Evolutionary conservation across 805 yeast species (phyloP).

Genomic region (Clavispora phyllophila): DNA sequence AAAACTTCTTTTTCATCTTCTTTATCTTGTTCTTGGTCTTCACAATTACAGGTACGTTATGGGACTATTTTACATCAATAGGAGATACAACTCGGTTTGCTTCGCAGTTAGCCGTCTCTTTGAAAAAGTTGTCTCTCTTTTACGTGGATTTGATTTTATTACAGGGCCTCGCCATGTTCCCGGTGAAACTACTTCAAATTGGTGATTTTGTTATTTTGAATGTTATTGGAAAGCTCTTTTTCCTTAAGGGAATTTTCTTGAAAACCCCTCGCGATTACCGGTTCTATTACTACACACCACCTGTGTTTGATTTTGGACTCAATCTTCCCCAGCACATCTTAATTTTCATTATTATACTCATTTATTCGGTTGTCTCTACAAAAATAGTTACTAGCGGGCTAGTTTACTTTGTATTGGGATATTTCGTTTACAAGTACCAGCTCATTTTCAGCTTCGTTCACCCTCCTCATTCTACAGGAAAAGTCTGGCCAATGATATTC

Average conservation of each 20-base stretch:
- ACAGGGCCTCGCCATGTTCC: slow-evolving; percentile 67
- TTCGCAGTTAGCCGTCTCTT: slow-evolving; percentile 47
- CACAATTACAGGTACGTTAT: slow-evolving; percentile 56
- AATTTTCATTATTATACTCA: slow-evolving; percentile 53
- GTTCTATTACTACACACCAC: slow-evolving; percentile 50
- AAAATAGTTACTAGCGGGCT: slow-evolving; percentile 56
- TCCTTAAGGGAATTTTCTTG: slow-evolving; percentile 34
- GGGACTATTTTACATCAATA: slow-evolving; percentile 53
- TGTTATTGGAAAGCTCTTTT: slow-evolving; percentile 32
- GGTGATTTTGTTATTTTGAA: slow-evolving; percentile 49
- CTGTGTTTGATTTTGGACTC: slow-evolving; percentile 56
- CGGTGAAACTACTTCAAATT: slow-evolving; percentile 49
- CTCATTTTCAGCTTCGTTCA: slow-evolving; percentile 57
- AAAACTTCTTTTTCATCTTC: slow-evolving; percentile 56
- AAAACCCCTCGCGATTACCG: slow-evolving; percentile 51
- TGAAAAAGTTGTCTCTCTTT: slow-evolving; percentile 48
- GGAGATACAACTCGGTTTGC: slow-evolving; percentile 59
- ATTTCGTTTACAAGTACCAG: slow-evolving; percentile 59
- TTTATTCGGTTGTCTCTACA: slow-evolving; percentile 57
- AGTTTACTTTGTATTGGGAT: slow-evolving; percentile 51
- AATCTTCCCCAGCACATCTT: slow-evolving; percentile 58
- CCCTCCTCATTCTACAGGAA: slow-evolving; percentile 62
- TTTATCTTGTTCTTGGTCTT: slow-evolving; percentile 59
- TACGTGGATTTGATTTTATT: slow-evolving; percentile 59
- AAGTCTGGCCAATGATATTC: slow-evolving; percentile 62